A percentile compares a stretch with the other conserved stretches of the same genome.
Conservation (phyloP, 495 filamentous ascomycete species). For the Aspergillus haitiensis region DNA sequence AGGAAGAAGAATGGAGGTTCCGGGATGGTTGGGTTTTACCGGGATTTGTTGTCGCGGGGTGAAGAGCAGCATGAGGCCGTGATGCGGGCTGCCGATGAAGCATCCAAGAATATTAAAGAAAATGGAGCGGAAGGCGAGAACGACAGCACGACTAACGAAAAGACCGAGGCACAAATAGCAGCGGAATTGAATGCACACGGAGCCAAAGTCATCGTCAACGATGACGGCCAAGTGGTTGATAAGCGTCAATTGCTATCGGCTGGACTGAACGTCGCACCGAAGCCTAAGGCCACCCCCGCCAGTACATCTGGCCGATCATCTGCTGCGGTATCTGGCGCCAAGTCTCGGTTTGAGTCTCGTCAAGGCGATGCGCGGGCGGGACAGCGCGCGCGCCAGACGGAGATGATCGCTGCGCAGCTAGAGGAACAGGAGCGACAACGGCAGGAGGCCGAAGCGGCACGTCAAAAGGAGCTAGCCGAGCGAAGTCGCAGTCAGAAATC, state of each 20-base stretch:
- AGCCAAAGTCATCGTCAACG: slow-evolving; percentile 73
- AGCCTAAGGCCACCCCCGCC: slow-evolving; percentile 44
- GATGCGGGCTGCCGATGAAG: slow-evolving; percentile 69
- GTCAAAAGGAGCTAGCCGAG: slow-evolving; percentile 64
- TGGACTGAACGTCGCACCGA: slow-evolving; percentile 78
- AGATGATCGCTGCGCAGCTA: slow-evolving; percentile 73
- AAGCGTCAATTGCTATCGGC: slow-evolving; percentile 87
- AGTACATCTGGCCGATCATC: slow-evolving; percentile 34
- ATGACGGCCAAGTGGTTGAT: slow-evolving; percentile 92
- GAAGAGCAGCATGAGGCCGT: slow-evolving; percentile 71
- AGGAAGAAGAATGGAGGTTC: slow-evolving; percentile 58
- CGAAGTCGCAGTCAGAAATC: slow-evolving; percentile 73
- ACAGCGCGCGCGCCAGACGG: slow-evolving; percentile 77
- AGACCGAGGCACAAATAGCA: slow-evolving; percentile 70
- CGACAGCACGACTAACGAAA: slow-evolving; percentile 41
- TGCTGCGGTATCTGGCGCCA: slow-evolving; percentile 31
- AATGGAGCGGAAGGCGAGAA: slow-evolving; percentile 29
- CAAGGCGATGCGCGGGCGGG: slow-evolving; percentile 50
- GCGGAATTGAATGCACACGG: slow-evolving; percentile 71
- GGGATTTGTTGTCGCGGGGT: slow-evolving; percentile 72
- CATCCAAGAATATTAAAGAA: slow-evolving; percentile 52
- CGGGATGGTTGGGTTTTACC: slow-evolving; percentile 88
- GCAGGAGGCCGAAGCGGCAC: slow-evolving; percentile 73
- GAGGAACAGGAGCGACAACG: slow-evolving; percentile 72
- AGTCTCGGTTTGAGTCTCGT: slow-evolving; percentile 32